Conservation (phyloP, 2,329 filamentous ascomycete species). For the Byssothecium circinans region DNA sequence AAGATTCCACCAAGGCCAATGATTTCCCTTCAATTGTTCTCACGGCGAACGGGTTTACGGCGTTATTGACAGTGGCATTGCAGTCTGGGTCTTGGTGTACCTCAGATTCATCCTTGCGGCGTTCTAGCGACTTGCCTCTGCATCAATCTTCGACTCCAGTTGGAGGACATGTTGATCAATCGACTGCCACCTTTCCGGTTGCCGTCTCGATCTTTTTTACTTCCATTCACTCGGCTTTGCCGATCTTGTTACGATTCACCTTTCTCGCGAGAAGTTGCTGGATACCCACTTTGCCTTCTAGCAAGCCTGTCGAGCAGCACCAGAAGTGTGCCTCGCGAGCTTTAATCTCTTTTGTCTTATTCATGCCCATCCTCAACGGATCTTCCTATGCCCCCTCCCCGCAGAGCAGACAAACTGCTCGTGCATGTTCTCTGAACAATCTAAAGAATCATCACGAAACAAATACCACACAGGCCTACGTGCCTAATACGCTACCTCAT, state of each 20-base stretch:
- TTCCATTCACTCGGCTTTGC: constrained; percentile 34
- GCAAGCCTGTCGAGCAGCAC: constrained; percentile 29
- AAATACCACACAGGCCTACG: constrained; percentile 36
- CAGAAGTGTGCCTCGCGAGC: constrained; percentile 31
- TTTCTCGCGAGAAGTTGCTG: constrained; percentile 29
- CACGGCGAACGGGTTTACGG: constrained; percentile 41
- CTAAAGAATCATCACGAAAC: constrained; percentile 38
- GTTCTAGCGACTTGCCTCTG: constrained; percentile 39
- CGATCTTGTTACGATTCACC: constrained; percentile 25
- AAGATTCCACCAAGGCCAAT: constrained; percentile 23
- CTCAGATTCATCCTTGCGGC: constrained; percentile 32
- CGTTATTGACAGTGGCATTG: constrained; percentile 40
- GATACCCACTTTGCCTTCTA: constrained; percentile 30
- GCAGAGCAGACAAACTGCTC: constrained; percentile 35
- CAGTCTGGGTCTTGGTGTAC: constrained; percentile 37
- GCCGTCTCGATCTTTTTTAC: constrained; percentile 29
- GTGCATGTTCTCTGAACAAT: constrained; percentile 30
- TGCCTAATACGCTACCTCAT: constrained; percentile 26
- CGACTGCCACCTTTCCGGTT: constrained; percentile 21
- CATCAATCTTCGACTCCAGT: constrained; percentile 25
- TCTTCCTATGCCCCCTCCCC: constrained; percentile 28
- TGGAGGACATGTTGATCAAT: constrained; percentile 21
- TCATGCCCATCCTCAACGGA: constrained; percentile 36
- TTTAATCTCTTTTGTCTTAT: constrained; percentile 41
- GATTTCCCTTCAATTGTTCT: constrained; percentile 32